These are phyloP conservation scores for Kentomonas sorsogonicus DNA, from an alignment of 208 protist genomes.

Conservation along the genomic window DNA sequence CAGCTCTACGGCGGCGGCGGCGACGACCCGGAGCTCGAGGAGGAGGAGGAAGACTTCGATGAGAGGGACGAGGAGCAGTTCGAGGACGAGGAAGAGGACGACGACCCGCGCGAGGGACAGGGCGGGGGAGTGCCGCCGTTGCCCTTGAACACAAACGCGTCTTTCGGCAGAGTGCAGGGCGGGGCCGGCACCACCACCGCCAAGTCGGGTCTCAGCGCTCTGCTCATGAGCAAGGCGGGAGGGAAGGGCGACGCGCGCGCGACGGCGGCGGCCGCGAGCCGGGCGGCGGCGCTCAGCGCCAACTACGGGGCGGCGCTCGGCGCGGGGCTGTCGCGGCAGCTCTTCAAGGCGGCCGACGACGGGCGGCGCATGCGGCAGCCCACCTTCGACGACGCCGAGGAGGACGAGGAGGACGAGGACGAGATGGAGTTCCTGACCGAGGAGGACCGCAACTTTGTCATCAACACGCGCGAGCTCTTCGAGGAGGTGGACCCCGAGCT, in stretches of 20 bases:
- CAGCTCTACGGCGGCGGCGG: not conserved
- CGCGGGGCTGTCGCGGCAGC: conserved; percentile 30
- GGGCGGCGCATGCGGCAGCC: not conserved
- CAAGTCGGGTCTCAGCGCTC: not conserved
- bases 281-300: conserved; percentile 6
- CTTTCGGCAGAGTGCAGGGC: not conserved
- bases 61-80: conserved; percentile 28
- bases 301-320: conserved; percentile 16
- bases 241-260: not conserved
- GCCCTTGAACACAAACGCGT: no score
- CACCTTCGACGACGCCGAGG: conserved; percentile 5
- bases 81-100: conserved; percentile 11
- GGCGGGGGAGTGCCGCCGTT: no score
- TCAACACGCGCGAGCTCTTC: conserved; percentile 60
- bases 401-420: conserved; percentile 41
- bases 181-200: not conserved
- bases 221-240: not conserved
- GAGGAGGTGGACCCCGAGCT: conserved; percentile 62
- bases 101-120: no score
- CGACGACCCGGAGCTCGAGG: conserved; percentile 14
- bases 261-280: not conserved
- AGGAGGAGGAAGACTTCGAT: conserved; percentile 22
- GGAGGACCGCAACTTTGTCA: conserved; percentile 55
- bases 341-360: conserved; percentile 21
- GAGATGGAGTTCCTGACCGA: conserved; percentile 27